Percentiles rank a stretch among this genome's conserved stretches.
Conservation (phyloP, 192 early-diverging fungal species). For the Phycomyces nitens region DNA sequence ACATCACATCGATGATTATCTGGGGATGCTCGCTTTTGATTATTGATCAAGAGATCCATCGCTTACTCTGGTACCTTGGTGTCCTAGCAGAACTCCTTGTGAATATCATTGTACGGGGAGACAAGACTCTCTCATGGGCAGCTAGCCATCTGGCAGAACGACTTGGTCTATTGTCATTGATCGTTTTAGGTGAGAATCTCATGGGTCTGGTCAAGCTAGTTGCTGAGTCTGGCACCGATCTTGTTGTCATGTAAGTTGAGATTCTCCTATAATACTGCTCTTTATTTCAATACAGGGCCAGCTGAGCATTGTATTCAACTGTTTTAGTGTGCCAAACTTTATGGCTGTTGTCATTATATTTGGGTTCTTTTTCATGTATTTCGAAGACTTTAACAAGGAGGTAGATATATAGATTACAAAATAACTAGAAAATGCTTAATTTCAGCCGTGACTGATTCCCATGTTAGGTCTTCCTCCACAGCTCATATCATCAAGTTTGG, state of each 20-base stretch:
- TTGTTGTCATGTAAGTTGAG: constrained; percentile 27
- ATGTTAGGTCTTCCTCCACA: constrained; percentile 28
- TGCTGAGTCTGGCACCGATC: constrained; percentile 12
- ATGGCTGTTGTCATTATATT: constrained; percentile 47
- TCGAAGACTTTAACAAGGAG: constrained; percentile 51
- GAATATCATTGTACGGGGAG: constrained; percentile 33
- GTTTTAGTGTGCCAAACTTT: constrained; percentile 31
- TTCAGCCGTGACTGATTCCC: not conserved
- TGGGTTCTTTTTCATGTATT: constrained; percentile 51
- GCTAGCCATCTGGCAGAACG: constrained; percentile 50
- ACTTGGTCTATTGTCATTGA: constrained; percentile 42
- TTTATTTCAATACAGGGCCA: not conserved
- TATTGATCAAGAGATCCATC: constrained; percentile 28
- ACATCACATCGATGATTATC: constrained; percentile 39
- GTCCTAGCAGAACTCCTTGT: constrained; percentile 39
- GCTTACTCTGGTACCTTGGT: constrained; percentile 41
- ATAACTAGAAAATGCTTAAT: not conserved
- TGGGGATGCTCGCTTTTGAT: constrained; percentile 41
- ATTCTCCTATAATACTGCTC: no score
- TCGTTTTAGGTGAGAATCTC: constrained; percentile 41
- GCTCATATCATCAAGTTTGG: constrained; percentile 38
- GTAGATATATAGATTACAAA: not conserved
- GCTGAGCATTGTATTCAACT: not conserved
- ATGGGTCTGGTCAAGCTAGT: constrained; percentile 29
- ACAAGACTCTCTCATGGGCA: constrained; percentile 44